Evolutionary conservation across 108 stramenopile species (phyloP), one percentile per base, ranked within the genome.

Genomic region (Skeletonema potamos): DNA sequence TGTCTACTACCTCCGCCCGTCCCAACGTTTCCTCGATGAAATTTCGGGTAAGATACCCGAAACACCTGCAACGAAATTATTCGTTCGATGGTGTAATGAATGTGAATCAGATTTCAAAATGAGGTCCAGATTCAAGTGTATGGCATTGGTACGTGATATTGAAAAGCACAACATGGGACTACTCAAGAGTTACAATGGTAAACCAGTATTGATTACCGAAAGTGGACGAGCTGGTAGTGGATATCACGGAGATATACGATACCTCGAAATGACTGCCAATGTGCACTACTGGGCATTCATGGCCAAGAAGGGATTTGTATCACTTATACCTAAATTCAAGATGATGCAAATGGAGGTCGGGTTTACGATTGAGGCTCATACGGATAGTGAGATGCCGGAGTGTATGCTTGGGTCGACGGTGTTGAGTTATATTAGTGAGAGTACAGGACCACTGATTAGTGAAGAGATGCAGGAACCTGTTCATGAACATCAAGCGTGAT

Each of bases 131-230:
- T 88, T 88, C 77, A 88, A 88, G 67, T 80, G 77, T 41, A 85
- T 84, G 84, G 81, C 79, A 6, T 30, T 87, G 9, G 79, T 85
- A 51, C 54, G 64, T 27, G 77, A 83, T 44, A 60, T 83, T 22
- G 85, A 83, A 8, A 73, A 56, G 41, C 81, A 82, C 48, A 82
- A 82, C 36, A 74, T 82, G 30, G 78, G 82, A 17, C 34, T 85
- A 69, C 66, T 85, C 27, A 77, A 83, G 43, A 66, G 72, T 17
- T 88, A 86, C 54, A 86, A 88, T 60, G 87, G 84, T 11, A 88
- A 86, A 51, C 87, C 87, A n/a, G 87, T 88, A 37, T 70, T 88
- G 27, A 88, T 88, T 71, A 85, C 82, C 26, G 79, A 85, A 57
- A 85, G 82, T 66, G 82, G 82, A 9, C 26, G 74, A 28, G 78